These are phyloP conservation scores for Nematocida minor DNA, from an alignment of 371 early-diverging fungal species.

Conservation along the genomic window DNA sequence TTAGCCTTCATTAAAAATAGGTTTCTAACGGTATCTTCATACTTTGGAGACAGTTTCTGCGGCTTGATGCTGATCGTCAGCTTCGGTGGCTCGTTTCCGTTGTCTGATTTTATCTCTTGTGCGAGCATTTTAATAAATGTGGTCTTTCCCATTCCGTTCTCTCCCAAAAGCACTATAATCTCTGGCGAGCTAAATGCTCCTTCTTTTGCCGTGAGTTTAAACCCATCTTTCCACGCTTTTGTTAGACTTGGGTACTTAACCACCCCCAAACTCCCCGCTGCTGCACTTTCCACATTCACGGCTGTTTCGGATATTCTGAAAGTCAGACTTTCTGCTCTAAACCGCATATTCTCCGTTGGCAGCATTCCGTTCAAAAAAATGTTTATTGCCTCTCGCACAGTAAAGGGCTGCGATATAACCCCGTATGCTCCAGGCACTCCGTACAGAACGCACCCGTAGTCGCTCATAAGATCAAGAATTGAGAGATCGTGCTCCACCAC, in stretches of 20 bases:
- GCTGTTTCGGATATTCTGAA: conserved; percentile 85
- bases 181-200: conserved; percentile 92
- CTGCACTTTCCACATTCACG: conserved; percentile 62
- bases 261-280: not conserved
- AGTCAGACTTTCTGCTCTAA: conserved; percentile 88
- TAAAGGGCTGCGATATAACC: conserved; percentile 93
- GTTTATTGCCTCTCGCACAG: conserved; percentile 97
- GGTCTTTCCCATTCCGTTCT: conserved; percentile 98
- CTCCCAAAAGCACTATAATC: conserved; percentile 95
- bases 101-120: conserved; percentile 72
- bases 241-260: not conserved
- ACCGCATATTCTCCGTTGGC: conserved; percentile 97
- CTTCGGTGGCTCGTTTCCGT: conserved; percentile 69
- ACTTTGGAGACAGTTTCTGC: conserved; percentile 95
- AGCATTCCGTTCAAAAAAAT: conserved; percentile 95
- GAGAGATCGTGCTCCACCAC: conserved; percentile 98
- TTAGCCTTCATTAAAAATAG: conserved; percentile 85
- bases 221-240: conserved; percentile 64
- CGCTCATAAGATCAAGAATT: conserved; percentile 93
- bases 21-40: conserved; percentile 80
- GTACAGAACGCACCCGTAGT: conserved; percentile 95
- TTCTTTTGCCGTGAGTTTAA: conserved; percentile 73
- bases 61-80: conserved; percentile 90
- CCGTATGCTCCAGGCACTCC: conserved; percentile 94
- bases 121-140: conserved; percentile 92